phyloP scores from a whole-genome alignment of 129 eudicot genomes.

The Flaveria sonorensis region DNA sequence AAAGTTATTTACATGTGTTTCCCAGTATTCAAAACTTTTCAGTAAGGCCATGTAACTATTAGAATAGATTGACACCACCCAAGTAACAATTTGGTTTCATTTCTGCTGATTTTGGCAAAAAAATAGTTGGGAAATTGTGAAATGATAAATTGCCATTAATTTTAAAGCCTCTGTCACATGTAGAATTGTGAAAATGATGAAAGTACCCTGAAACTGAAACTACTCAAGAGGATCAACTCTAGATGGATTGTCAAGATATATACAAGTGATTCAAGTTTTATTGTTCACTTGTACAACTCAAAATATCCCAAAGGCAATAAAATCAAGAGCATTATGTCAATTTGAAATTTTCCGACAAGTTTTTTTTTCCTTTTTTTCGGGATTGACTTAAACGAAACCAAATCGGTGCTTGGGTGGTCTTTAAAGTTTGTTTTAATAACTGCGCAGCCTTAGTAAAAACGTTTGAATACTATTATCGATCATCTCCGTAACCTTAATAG shows the following conservation, averaged over 20 bases:
- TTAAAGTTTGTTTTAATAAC: not conserved
- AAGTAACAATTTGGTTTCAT: not conserved
- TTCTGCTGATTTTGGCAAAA: not conserved
- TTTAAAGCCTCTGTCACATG: not conserved
- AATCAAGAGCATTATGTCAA: no score
- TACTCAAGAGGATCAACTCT: not conserved
- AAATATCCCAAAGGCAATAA: not conserved
- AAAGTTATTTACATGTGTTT: no score
- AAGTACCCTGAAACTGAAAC: not conserved
- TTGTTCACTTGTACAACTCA: not conserved
- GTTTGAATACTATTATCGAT: not conserved
- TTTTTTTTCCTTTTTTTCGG: no score
- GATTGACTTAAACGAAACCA: no score
- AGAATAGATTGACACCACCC: not conserved
- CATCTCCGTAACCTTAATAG: conserved; percentile 24
- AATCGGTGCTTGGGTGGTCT: no score
- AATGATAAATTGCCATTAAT: not conserved
- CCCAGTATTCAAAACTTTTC: not conserved
- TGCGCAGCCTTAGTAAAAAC: not conserved
- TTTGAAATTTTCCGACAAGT: no score
- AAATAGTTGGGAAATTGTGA: not conserved
- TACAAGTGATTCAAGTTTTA: not conserved
- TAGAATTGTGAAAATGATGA: not conserved
- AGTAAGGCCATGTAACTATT: not conserved
- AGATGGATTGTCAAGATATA: not conserved